These are phyloP conservation scores for Nicotiana knightiana DNA, from an alignment of 257 asterid genomes.

Conservation along the genomic window DNA sequence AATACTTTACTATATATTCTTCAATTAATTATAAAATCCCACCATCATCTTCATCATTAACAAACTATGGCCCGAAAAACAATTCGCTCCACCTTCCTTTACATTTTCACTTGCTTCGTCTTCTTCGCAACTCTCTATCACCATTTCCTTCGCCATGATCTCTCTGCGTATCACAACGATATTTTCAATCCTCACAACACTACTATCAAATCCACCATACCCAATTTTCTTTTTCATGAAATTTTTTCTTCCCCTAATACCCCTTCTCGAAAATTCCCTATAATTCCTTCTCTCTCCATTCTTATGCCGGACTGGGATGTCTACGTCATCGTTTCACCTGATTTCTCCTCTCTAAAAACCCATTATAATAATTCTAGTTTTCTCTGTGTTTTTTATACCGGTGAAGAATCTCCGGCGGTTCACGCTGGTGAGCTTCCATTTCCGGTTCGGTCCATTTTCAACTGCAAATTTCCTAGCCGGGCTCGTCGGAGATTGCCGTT, in stretches of 20 bases:
- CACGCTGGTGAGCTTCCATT: slow-evolving; percentile 36
- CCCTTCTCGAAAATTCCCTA: neutral
- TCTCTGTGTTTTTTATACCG: slow-evolving; percentile 37
- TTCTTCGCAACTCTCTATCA: slow-evolving; percentile 46
- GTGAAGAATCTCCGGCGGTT: slow-evolving; percentile 35
- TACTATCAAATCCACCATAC: slow-evolving; percentile 9
- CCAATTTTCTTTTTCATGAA: slow-evolving; percentile 21
- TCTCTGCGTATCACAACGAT: slow-evolving; percentile 9
- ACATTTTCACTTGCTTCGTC: slow-evolving; percentile 39
- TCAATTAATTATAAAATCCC: neutral
- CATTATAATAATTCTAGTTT: slow-evolving; percentile 1
- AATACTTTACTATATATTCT: neutral
- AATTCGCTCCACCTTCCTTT: slow-evolving; percentile 38
- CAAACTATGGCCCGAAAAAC: slow-evolving; percentile 46
- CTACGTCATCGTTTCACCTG: slow-evolving; percentile 38
- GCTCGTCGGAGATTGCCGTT: slow-evolving; percentile 48
- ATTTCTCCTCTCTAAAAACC: neutral
- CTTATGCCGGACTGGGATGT: slow-evolving; percentile 82
- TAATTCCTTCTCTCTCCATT: slow-evolving; percentile 37
- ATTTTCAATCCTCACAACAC: neutral
- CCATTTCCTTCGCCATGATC: slow-evolving; percentile 40
- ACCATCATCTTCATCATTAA: neutral
- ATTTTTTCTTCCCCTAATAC: slow-evolving; percentile 5
- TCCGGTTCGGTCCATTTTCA: slow-evolving; percentile 53
- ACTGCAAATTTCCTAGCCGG: slow-evolving; percentile 25